These are phyloP conservation scores for Mycena maculata DNA, from an alignment of 768 basidiomycete species.

Conservation along the genomic window DNA sequence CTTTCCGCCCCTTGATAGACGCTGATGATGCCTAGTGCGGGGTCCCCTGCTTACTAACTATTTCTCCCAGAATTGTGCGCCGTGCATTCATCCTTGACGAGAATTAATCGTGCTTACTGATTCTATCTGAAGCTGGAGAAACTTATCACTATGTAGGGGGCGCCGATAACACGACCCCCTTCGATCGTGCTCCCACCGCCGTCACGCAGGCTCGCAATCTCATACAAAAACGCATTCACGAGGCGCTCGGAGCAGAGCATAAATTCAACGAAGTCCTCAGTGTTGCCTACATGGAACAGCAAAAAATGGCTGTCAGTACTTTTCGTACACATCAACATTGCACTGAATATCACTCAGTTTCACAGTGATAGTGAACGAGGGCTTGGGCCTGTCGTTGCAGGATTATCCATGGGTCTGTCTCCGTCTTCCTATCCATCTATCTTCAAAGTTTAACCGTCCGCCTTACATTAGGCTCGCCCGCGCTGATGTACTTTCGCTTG, in stretches of 20 bases:
- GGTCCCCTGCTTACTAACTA: slow-evolving; percentile 81
- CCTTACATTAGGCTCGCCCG: no score
- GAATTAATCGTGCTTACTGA: slow-evolving; percentile 3
- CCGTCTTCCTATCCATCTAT: no score
- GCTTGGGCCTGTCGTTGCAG: slow-evolving; percentile 78
- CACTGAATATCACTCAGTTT: slow-evolving; percentile 58
- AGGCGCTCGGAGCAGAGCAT: slow-evolving; percentile 53
- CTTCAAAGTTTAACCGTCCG: no score
- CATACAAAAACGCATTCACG: slow-evolving; percentile 65
- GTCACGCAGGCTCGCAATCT: slow-evolving; percentile 68
- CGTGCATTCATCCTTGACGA: not conserved
- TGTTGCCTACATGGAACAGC: slow-evolving; percentile 87
- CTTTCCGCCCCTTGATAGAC: not conserved
- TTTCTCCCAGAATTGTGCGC: slow-evolving; percentile 86
- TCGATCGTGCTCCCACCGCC: slow-evolving; percentile 66
- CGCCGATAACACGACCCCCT: slow-evolving; percentile 78
- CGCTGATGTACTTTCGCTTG: slow-evolving; percentile 82
- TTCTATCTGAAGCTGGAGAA: slow-evolving; percentile 67
- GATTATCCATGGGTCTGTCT: slow-evolving; percentile 82
- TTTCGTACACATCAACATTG: not conserved
- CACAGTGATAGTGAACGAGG: slow-evolving; percentile 84
- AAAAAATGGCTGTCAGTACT: slow-evolving; percentile 80
- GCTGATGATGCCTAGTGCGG: slow-evolving; percentile 59
- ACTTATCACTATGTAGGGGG: slow-evolving; percentile 87
- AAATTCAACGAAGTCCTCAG: slow-evolving; percentile 84